Evolutionary conservation across 148 eudicot genomes (phyloP).

Genomic region (Oxyria digyna): DNA sequence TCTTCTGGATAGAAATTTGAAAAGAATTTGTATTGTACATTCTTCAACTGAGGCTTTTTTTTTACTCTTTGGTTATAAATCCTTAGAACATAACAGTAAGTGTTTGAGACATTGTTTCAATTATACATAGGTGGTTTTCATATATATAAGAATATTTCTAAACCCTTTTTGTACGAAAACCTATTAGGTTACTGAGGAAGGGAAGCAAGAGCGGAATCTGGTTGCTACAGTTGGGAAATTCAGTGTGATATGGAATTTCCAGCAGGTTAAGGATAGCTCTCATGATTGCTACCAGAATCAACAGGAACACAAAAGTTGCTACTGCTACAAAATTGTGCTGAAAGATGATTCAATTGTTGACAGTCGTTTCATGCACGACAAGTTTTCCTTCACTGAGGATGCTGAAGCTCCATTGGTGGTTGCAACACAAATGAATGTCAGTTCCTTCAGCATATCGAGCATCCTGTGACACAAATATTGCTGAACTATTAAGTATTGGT

Average conservation of each 20-base stretch:
- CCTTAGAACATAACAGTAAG: too few relatives aligned
- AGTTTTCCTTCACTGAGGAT: constrained; percentile 50
- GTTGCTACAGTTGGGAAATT: constrained; percentile 86
- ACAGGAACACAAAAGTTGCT: constrained; percentile 92
- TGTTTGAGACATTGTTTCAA: background rate
- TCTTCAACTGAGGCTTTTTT: background rate
- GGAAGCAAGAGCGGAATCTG: constrained; percentile 86
- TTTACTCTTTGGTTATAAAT: background rate
- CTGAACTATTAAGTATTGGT: background rate
- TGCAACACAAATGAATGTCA: constrained; percentile 85
- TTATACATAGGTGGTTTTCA: background rate
- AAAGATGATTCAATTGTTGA: constrained; percentile 86
- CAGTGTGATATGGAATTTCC: constrained; percentile 90
- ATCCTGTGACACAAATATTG: background rate
- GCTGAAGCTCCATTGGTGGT: constrained; percentile 95
- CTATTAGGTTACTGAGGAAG: constrained; percentile 77
- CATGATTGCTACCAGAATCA: constrained; percentile 80
- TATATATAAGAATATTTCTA: background rate
- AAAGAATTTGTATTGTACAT: background rate
- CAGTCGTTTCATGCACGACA: constrained; percentile 96
- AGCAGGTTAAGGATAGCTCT: constrained; percentile 86
- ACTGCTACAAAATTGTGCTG: constrained; percentile 74
- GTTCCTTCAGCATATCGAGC: constrained; percentile 79
- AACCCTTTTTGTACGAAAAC: background rate
- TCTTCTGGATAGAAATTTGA: background rate